Evolutionary conservation across 169 alveolate species (phyloP).

Genomic region (Sarcocystis neurona): DNA sequence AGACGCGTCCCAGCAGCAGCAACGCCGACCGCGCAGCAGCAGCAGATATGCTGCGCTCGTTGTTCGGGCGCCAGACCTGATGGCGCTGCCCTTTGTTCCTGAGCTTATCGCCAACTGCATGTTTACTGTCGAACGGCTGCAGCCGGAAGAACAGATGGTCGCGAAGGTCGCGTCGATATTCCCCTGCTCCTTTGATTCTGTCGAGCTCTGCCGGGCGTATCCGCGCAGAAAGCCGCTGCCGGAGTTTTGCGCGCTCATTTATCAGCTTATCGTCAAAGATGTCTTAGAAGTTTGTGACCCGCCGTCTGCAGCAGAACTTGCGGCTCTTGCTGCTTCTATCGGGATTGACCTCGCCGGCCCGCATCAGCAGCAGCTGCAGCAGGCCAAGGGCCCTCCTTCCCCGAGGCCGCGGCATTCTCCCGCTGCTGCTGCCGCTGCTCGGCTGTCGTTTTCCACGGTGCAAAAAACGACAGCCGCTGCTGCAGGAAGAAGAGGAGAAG

Average conservation of each 20-base stretch:
- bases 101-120: slow-evolving; percentile 73
- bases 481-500: background rate
- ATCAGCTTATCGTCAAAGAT: slow-evolving; percentile 64
- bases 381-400: too few species aligned
- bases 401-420: too few species aligned
- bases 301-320: slow-evolving; percentile 66
- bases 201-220: slow-evolving; percentile 67
- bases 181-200: slow-evolving; percentile 70
- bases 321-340: slow-evolving; percentile 63
- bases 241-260: slow-evolving; percentile 54
- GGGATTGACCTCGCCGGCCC: too few species aligned
- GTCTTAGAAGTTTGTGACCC: slow-evolving; percentile 74
- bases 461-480: slow-evolving; percentile 8
- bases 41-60: slow-evolving; percentile 58
- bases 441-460: background rate
- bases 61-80: slow-evolving; percentile 66
- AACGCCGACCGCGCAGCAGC: slow-evolving; percentile 34
- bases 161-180: slow-evolving; percentile 78
- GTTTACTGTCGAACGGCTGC: slow-evolving; percentile 74
- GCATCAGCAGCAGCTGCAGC: too few species aligned
- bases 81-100: slow-evolving; percentile 70
- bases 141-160: slow-evolving; percentile 80
- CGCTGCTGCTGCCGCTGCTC: slow-evolving; percentile 16
- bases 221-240: slow-evolving; percentile 60
- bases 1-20: background rate